Conservation (phyloP, 2,329 filamentous ascomycete species). For the Curvularia sp. region DNA sequence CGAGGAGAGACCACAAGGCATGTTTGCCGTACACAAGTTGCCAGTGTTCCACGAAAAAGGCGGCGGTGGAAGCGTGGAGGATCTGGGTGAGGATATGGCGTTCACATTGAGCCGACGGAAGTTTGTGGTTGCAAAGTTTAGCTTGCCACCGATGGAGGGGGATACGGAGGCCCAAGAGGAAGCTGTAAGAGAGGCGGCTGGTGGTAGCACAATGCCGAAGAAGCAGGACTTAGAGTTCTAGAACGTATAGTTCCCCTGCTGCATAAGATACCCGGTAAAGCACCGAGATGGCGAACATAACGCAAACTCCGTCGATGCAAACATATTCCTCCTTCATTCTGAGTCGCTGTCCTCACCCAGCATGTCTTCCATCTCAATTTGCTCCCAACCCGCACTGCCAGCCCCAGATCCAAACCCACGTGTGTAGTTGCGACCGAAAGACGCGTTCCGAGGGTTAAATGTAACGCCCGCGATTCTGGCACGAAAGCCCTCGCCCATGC, state of each 20-base stretch:
- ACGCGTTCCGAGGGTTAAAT: conserved; percentile 52
- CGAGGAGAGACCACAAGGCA: conserved; percentile 82
- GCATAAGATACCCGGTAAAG: conserved; percentile 13
- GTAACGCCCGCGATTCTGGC: conserved; percentile 52
- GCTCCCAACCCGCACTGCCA: conserved; percentile 63
- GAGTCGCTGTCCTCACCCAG: conserved; percentile 53
- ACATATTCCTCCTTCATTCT: conserved; percentile 16
- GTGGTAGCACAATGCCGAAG: conserved; percentile 60
- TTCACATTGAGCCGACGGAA: conserved; percentile 87
- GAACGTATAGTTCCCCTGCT: conserved; percentile 2
- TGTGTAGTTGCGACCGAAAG: conserved; percentile 64
- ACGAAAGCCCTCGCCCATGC: conserved; percentile 61
- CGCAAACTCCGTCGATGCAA: conserved; percentile 1
- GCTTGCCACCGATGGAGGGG: conserved; percentile 83
- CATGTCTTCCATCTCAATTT: conserved; percentile 69
- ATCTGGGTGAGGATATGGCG: conserved; percentile 82
- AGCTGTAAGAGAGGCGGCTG: conserved; percentile 41
- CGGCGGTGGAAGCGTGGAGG: conserved; percentile 70
- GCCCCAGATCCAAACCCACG: conserved; percentile 62
- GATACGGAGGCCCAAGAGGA: conserved; percentile 68
- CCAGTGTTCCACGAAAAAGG: conserved; percentile 89
- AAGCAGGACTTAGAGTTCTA: conserved; percentile 72
- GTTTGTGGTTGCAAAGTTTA: conserved; percentile 86
- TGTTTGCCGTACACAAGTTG: conserved; percentile 81
- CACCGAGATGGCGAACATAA: conserved; percentile 8